Percentiles rank a stretch among this genome's conserved stretches.
phyloP scores from a whole-genome alignment of 495 filamentous ascomycete species.

The Hypoxylon lienhwacheense region DNA sequence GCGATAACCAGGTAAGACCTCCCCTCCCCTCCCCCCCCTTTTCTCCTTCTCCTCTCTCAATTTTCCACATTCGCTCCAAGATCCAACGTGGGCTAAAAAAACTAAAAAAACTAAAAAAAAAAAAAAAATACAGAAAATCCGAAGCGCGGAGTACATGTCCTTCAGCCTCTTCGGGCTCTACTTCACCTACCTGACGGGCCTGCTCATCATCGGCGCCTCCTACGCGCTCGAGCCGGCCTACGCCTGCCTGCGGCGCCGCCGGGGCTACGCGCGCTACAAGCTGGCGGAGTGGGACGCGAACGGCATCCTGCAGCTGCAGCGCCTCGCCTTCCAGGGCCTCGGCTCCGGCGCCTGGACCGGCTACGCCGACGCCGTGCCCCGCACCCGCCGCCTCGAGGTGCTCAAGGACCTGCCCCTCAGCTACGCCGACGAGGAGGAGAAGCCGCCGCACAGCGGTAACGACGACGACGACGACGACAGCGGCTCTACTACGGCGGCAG shows the following conservation, averaged over 20 bases:
- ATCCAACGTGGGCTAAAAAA: no score
- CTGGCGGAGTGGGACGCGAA: conserved; percentile 20
- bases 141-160: conserved; percentile 6
- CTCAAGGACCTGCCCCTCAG: no score
- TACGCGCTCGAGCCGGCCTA: conserved; percentile 2
- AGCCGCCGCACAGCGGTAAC: no score
- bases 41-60: no score
- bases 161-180: conserved; percentile 27
- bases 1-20: conserved; percentile 28
- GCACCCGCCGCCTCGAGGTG: no score
- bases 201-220: conserved; percentile 1
- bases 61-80: no score
- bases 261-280: background rate
- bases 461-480: no score
- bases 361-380: background rate
- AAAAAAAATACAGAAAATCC: conserved; percentile 31
- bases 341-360: conserved; percentile 14
- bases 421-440: no score
- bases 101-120: no score
- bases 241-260: background rate
- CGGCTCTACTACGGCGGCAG: no score
- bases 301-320: conserved; percentile 18
- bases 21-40: no score
- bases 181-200: conserved; percentile 8
- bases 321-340: conserved; percentile 14